Percentiles rank a stretch among this genome's conserved stretches.
Conservation (phyloP, 164 flowering plant species). For the Sedum album region DNA sequence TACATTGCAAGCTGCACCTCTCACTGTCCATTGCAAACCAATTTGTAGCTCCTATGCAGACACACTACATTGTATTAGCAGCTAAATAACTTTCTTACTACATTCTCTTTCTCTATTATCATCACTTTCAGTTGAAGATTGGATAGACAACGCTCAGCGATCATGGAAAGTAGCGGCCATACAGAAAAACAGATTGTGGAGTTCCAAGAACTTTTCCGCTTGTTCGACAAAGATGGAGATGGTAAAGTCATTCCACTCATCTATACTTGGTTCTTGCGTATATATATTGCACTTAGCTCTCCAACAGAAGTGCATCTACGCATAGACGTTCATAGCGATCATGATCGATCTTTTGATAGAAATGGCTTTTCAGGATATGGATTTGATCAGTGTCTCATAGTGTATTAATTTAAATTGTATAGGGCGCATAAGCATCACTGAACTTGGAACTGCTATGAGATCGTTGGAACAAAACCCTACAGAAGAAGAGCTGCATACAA, state of each 20-base stretch:
- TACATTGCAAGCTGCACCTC: no score
- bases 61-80: neutral
- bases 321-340: no score
- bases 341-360: neutral
- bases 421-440: conserved; percentile 43
- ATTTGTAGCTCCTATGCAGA: neutral
- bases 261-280: no score
- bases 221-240: conserved; percentile 14
- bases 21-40: no score
- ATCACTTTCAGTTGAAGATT: neutral
- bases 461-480: conserved; percentile 40
- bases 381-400: neutral
- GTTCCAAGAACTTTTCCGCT: conserved; percentile 6
- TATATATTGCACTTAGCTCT: no score
- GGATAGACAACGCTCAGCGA: neutral
- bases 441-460: conserved; percentile 31
- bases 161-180: neutral
- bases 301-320: no score
- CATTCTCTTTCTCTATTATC: neutral
- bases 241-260: conserved; percentile 3
- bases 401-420: neutral
- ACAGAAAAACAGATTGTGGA: neutral
- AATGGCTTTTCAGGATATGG: neutral
- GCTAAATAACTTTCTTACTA: neutral
- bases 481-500: conserved; percentile 31